These are phyloP conservation scores for Populus euphratica DNA, from an alignment of 345 rosid genomes.

Conservation along the genomic window DNA sequence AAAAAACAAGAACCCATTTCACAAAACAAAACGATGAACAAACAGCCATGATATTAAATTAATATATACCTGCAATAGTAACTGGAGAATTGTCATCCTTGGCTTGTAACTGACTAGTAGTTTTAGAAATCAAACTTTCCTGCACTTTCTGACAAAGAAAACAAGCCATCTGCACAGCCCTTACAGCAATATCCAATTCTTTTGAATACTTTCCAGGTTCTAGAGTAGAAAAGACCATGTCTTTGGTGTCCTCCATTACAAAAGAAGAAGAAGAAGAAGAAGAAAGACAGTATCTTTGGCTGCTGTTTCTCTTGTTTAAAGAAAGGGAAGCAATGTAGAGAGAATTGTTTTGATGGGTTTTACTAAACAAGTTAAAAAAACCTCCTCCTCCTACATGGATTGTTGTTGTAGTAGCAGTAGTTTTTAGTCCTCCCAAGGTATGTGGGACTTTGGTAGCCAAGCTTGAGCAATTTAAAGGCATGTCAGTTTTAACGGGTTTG, in stretches of 20 bases:
- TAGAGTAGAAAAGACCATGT: constrained; percentile 5
- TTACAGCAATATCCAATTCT: constrained; percentile 48
- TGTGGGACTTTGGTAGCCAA: constrained; percentile 30
- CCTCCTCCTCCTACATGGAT: not conserved
- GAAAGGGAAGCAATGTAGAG: constrained; percentile 18
- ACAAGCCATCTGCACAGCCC: constrained; percentile 55
- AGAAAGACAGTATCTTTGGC: constrained; percentile 10
- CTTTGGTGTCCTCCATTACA: constrained; percentile 27
- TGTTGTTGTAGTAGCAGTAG: not conserved
- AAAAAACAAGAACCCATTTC: constrained; percentile 1
- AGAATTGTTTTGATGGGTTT: constrained; percentile 5
- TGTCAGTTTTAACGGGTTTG: constrained; percentile 4
- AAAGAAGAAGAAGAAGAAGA: constrained; percentile 23
- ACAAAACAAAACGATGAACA: not conserved
- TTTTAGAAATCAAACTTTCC: constrained; percentile 35
- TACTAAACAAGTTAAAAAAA: not conserved
- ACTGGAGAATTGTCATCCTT: constrained; percentile 53
- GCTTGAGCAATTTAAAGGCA: constrained; percentile 44
- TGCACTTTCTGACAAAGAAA: constrained; percentile 50
- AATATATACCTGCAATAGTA: constrained; percentile 42
- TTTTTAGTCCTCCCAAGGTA: not conserved
- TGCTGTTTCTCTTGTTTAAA: constrained; percentile 8
- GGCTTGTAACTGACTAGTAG: constrained; percentile 30
- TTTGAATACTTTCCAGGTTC: constrained; percentile 21
- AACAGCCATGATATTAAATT: not conserved